These are phyloP conservation scores for Boletellus ananiceps DNA, from an alignment of 768 basidiomycete genomes.

Conservation along the genomic window DNA sequence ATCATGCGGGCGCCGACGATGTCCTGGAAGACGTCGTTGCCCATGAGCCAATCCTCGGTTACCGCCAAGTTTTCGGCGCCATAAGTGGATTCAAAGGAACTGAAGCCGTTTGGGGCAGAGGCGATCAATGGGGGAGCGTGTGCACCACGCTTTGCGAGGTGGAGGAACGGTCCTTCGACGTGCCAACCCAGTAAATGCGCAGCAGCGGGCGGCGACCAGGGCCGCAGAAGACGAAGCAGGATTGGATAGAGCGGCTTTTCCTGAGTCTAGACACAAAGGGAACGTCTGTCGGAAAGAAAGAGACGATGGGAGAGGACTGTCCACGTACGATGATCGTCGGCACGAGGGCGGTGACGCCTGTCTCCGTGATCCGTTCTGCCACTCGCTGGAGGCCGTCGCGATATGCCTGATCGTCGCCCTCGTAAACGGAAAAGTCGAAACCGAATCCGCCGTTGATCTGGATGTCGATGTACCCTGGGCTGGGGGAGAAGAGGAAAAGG, in stretches of 20 bases:
- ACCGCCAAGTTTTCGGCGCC: slow-evolving; percentile 59
- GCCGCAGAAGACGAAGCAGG: slow-evolving; percentile 61
- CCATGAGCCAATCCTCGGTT: slow-evolving; percentile 65
- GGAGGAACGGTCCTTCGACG: slow-evolving; percentile 86
- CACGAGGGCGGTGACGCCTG: slow-evolving; percentile 76
- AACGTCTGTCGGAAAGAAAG: too few relatives aligned
- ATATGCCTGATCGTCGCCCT: slow-evolving; percentile 66
- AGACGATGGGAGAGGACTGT: background rate
- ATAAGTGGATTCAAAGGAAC: slow-evolving; percentile 71
- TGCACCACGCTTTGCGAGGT: slow-evolving; percentile 77
- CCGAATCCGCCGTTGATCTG: slow-evolving; percentile 90
- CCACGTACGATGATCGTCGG: slow-evolving; percentile 67
- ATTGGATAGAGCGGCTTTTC: slow-evolving; percentile 71
- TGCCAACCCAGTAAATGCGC: slow-evolving; percentile 87
- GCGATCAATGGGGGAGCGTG: slow-evolving; percentile 67
- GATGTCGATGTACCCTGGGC: slow-evolving; percentile 82
- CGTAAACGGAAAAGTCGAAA: slow-evolving; percentile 83
- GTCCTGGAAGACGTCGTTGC: slow-evolving; percentile 20
- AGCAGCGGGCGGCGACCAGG: slow-evolving; percentile 56
- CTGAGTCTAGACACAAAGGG: slow-evolving; percentile 55
- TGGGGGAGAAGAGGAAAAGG: slow-evolving; percentile 29
- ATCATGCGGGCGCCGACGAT: slow-evolving; percentile 67
- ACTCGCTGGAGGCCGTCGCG: slow-evolving; percentile 61
- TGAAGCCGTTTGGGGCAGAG: slow-evolving; percentile 56
- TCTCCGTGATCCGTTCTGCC: slow-evolving; percentile 75